A percentile compares a stretch with the other conserved stretches of the same genome.
Evolutionary conservation across 2,329 filamentous ascomycete genomes (phyloP).

Genomic region (Sordariomycetes sp.): DNA sequence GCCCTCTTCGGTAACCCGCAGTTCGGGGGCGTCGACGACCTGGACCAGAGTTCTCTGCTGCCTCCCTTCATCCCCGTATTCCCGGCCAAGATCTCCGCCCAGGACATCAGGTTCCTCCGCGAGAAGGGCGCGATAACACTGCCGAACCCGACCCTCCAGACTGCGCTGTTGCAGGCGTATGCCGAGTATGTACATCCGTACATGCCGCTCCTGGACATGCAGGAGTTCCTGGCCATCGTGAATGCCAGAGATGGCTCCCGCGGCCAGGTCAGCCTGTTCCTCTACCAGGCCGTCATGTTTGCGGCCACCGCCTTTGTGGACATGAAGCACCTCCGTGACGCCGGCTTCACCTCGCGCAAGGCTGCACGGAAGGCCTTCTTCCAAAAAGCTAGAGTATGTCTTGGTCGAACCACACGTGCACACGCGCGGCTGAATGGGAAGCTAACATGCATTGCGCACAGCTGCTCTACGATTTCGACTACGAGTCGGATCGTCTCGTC

Average conservation of each 20-base stretch:
- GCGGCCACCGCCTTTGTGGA: conserved; percentile 81
- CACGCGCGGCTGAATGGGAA: too few species aligned
- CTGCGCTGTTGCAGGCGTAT: conserved; percentile 70
- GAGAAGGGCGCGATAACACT: conserved; percentile 76
- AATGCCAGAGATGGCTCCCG: conserved; percentile 53
- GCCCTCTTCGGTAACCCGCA: conserved; percentile 12
- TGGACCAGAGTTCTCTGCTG: conserved; percentile 29
- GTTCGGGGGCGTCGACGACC: conserved; percentile 32
- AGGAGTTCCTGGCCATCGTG: conserved; percentile 46
- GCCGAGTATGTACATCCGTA: conserved; percentile 86
- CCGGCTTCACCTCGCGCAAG: conserved; percentile 67
- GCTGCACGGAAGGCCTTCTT: conserved; percentile 81
- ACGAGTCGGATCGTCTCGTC: conserved; percentile 78
- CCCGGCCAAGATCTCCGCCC: conserved; percentile 60
- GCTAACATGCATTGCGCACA: conserved; percentile 17
- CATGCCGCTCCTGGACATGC: conserved; percentile 73
- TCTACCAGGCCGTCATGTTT: conserved; percentile 95
- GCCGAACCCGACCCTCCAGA: conserved; percentile 56
- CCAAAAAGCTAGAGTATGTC: conserved; percentile 66
- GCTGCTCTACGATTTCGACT: conserved; percentile 90
- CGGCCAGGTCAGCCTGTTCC: conserved; percentile 65
- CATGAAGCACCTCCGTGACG: conserved; percentile 59
- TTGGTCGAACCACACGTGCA: neutral
- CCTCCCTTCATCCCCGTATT: conserved; percentile 67
- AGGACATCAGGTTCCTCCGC: conserved; percentile 73